Evolutionary conservation across 176 grass and related monocot species (phyloP).

Genomic region (Rhynchospora tenuis): DNA sequence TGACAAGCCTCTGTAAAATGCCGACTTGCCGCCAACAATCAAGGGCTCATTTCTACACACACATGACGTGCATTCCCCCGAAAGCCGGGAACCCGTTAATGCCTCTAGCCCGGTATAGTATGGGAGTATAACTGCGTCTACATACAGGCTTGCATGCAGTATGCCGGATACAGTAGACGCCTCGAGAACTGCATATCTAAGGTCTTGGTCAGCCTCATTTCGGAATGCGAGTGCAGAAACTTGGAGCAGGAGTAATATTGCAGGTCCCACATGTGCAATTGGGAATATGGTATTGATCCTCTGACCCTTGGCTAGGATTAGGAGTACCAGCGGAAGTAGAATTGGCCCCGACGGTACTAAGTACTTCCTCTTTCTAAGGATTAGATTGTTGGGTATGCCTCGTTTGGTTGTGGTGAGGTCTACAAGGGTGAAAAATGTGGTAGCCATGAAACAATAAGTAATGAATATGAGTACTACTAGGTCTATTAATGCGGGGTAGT

Average conservation of each 20-base stretch:
- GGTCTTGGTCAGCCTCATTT: constrained; percentile 70
- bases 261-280: constrained; percentile 71
- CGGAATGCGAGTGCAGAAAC: constrained; percentile 84
- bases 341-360: constrained; percentile 80
- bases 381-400: not conserved
- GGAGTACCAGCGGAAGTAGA: constrained; percentile 60
- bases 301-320: constrained; percentile 78
- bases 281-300: constrained; percentile 70
- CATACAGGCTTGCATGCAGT: constrained; percentile 77
- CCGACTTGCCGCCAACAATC: constrained; percentile 48
- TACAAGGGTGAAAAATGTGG: constrained; percentile 56
- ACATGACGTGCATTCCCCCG: constrained; percentile 81
- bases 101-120: constrained; percentile 97
- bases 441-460: constrained; percentile 56
- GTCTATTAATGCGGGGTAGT: constrained; percentile 58
- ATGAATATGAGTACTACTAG: constrained; percentile 54
- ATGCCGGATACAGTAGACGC: constrained; percentile 89
- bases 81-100: constrained; percentile 58
- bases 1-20: constrained; percentile 64
- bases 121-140: constrained; percentile 78
- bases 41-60: constrained; percentile 75
- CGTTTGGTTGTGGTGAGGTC: constrained; percentile 27
- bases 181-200: constrained; percentile 85
- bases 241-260: constrained; percentile 80
- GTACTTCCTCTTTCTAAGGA: constrained; percentile 57